Base-by-base conservation (phyloP, 2,329 filamentous ascomycete genomes). In the Ascocoryne sarcoides region DNA sequence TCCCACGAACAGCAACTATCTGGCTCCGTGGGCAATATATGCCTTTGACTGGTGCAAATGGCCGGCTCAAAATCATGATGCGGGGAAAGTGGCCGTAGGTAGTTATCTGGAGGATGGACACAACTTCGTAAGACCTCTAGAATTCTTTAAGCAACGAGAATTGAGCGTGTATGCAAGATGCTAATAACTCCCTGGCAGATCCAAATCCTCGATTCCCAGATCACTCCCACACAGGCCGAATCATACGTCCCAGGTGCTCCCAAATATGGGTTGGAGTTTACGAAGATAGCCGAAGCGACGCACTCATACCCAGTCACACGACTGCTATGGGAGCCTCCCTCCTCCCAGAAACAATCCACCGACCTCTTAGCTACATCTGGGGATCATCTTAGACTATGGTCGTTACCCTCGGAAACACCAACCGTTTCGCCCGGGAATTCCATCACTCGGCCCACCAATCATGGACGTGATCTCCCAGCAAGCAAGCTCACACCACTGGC, bases 41-140 rank as follows among this genome's bases (percentile, higher is more conserved):
- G 90, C 92, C 10, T 90, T 94, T 56, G 92, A 98, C 66, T 98
- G 92, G 92, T 98, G 92, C 69, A 98, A 98, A 65, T 98, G 92
- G 90, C 79, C 84, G 12, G 80, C 90, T 2, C 78, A 87, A 56
- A 79, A 65, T 55, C 80, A 80, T 51, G 81, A 85, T 47, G 87
- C 86, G 3, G 92, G 92, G 29, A 96, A 96, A 64, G 75, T 98
- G 53, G 92, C 92, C 10, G 73, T 98, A 29, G 92, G 90, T 44
- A 98, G 92, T 67, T 96, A 96, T 61, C 68, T 96, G 37, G 92
- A 98, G 65, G 92, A 98, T 64, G 90, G 89, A 4, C 92, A 98
- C 66, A 98, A 98, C 61, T 98, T 93, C 69, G 88, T 95, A 69
- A 55, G 76, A 28, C 10, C 34, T 19, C n/a, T n/a, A n/a, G n/a